Percentiles rank a stretch among this genome's conserved stretches.
These are phyloP conservation scores for Podaxis sp. DNA, from an alignment of 768 basidiomycete species.

Conservation along the genomic window DNA sequence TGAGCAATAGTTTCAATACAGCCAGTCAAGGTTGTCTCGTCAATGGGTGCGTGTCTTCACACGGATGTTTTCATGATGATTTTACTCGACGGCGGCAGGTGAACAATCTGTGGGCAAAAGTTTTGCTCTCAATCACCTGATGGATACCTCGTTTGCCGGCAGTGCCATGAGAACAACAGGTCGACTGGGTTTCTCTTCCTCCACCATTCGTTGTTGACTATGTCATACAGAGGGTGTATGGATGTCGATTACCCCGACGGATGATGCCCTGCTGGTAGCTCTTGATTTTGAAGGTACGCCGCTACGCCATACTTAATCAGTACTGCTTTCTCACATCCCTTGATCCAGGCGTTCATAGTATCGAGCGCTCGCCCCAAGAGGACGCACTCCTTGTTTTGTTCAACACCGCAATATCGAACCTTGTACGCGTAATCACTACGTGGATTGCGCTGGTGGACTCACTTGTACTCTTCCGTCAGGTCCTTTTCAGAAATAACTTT, in stretches of 20 bases:
- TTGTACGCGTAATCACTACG: constrained; percentile 31
- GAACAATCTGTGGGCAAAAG: constrained; percentile 69
- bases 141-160: constrained; percentile 65
- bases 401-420: constrained; percentile 64
- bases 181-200: constrained; percentile 3
- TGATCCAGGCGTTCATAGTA: constrained; percentile 54
- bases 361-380: constrained; percentile 63
- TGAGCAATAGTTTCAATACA: constrained; percentile 21
- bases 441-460: no score
- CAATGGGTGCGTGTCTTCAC: constrained; percentile 49
- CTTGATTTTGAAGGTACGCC: constrained; percentile 63
- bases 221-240: constrained; percentile 51
- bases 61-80: background rate
- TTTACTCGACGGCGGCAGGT: constrained; percentile 27
- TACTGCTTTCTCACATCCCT: background rate
- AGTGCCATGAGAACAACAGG: constrained; percentile 65
- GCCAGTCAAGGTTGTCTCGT: constrained; percentile 66
- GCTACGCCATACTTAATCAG: background rate
- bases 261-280: constrained; percentile 52
- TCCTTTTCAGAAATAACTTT: constrained; percentile 67
- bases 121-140: constrained; percentile 58
- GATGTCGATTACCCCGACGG: constrained; percentile 66
- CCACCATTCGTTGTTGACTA: background rate
- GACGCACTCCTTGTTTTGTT: constrained; percentile 64
- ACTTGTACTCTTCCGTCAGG: constrained; percentile 31